Base-by-base conservation (phyloP, 2,329 filamentous ascomycete species). In the Venturia carpophila region DNA sequence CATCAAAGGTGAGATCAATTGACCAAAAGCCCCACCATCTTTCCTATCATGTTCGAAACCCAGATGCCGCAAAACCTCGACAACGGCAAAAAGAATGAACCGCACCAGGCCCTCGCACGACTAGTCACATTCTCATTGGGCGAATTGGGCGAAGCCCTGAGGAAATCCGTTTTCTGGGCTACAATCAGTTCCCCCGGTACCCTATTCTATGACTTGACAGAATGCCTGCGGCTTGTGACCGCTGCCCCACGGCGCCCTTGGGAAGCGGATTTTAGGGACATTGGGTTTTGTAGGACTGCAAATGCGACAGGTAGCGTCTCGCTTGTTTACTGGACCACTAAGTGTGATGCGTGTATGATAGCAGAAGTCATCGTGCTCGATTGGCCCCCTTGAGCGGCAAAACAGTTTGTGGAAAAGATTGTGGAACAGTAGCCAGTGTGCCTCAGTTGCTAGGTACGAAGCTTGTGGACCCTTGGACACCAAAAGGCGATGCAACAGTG, bases 371-470 rank as follows among this genome's bases (percentile, higher is more conserved):
- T n/a, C n/a, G n/a, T n/a, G n/a, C n/a, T n/a, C n/a, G n/a, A n/a
- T n/a, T n/a, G 11, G 37, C 30, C 5, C 63, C 52, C 6, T 19
- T 64, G 64, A 37, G 71, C 69, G 79, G 77, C 0, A 83, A 80
- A 62, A 79, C 76, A 0, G 69, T 83, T 3, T 81, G 79, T 66
- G 67, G 84, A 17, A 84, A 84, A 69, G 83, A 85, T 67, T 82
- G 81, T 39, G 79, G 84, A 45, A 78, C 80, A 3, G 81, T 84
- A 0, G 81, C 81, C 1, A 79, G 78, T 0, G 79, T 85, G 1
- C 82, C 82, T 0, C 80, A 83, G 63, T 77, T 83, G 64, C 78
- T 79, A 52, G 81, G 83, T 0, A 84, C 78, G 52, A 79, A 83
- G 67, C 78, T 78, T 17, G 80, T 78, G 66, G 75, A 70, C 1